Percentiles rank a stretch among this genome's conserved stretches.
phyloP scores from a whole-genome alignment of 176 grass and related monocot genomes.

The Zoysia japonica region DNA sequence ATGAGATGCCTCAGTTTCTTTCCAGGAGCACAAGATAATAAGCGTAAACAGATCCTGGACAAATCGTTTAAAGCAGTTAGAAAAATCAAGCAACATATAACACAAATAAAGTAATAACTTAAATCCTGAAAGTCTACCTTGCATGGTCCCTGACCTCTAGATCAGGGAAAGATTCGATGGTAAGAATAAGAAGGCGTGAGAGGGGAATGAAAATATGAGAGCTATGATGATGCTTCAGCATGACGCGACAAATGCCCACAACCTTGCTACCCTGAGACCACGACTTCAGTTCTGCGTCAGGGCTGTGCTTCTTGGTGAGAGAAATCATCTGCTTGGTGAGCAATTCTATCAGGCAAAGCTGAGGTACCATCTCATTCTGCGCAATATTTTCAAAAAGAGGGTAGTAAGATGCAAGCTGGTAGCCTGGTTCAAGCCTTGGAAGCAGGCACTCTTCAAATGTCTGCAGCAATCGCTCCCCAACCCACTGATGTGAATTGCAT shows the following conservation, averaged over 20 bases:
- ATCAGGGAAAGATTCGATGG: slow-evolving; percentile 79
- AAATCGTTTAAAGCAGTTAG: slow-evolving; percentile 38
- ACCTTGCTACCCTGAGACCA: slow-evolving; percentile 94
- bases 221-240: slow-evolving; percentile 82
- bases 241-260: slow-evolving; percentile 70
- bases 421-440: slow-evolving; percentile 71
- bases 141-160: slow-evolving; percentile 94
- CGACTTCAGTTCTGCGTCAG: slow-evolving; percentile 62
- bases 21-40: slow-evolving; percentile 86
- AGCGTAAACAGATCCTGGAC: slow-evolving; percentile 78
- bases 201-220: slow-evolving; percentile 74
- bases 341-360: slow-evolving; percentile 72
- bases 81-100: slow-evolving; percentile 31
- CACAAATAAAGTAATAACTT: slow-evolving; percentile 5
- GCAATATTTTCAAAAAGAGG: slow-evolving; percentile 86
- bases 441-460: slow-evolving; percentile 71
- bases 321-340: slow-evolving; percentile 73
- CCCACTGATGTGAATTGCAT: slow-evolving; percentile 60
- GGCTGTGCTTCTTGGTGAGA: slow-evolving; percentile 66
- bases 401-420: slow-evolving; percentile 74
- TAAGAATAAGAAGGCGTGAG: slow-evolving; percentile 56
- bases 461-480: slow-evolving; percentile 63
- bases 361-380: slow-evolving; percentile 69
- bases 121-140: slow-evolving; percentile 47
- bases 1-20: slow-evolving; percentile 87